Base-by-base conservation (phyloP, 148 eudicot genomes). In the Rhododendron vialii region DNA sequence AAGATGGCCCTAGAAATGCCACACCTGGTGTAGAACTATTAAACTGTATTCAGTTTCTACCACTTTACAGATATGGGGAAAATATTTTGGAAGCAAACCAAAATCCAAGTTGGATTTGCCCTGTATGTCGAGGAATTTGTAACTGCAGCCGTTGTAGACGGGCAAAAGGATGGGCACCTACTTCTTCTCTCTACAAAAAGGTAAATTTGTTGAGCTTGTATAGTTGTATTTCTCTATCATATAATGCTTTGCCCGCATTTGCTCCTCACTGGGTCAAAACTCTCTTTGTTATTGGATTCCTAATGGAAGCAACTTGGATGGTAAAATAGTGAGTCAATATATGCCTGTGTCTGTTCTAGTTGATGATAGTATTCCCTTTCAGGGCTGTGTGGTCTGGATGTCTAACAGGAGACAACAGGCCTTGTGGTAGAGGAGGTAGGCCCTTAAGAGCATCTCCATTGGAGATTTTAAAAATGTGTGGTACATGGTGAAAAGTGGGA, bases 141-240 rank as follows among this genome's bases (percentile, higher is more conserved):
- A 95, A 95, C 82, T 95, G 98, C 89, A 94, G 95, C 81, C 92
- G 93, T 17, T 95, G 98, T 84, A 91, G 97, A 69, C 71, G 93
- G 15, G 86, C 87, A 30, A 95, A 94, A 86, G 97, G 98, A 69
- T 95, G 97, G 95, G 84, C 81, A 50, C 94, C 97, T 33, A 88
- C 91, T 83, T 92, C 90, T 55, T 45, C 80, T 53, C 83, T 86
- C 26, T 90, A 91, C 75, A 41, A 78, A 22, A 92, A 94, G 94
- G 97, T 94, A 57, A 41, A 17, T 73, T 24, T 38, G 2, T 81
- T 22, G 5, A 35, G 47, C 69, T 81, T 81, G 47, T 41, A 41
- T 41, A 41, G 45, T 41, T 5, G 45, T 22, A 24, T 81, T 20
- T 18, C 41, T 80, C 35, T 4, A 24, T 24, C 22, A 81, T 53